Percentiles rank a stretch among this genome's conserved stretches.
These are phyloP conservation scores for Tinospora cordifolia DNA, from an alignment of 164 flowering plant species.

Conservation along the genomic window DNA sequence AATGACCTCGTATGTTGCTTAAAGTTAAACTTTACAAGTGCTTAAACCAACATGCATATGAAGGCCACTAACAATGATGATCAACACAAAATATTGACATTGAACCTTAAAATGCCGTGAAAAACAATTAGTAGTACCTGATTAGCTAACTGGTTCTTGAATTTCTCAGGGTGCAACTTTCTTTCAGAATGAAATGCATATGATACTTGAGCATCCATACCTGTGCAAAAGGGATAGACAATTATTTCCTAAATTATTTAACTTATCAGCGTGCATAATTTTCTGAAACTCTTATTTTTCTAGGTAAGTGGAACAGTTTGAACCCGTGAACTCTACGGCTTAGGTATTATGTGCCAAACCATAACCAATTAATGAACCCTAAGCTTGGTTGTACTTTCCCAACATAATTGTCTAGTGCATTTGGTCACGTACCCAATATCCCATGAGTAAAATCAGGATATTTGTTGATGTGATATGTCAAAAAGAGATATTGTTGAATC, in stretches of 20 bases:
- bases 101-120: neutral
- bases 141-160: conserved; percentile 78
- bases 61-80: neutral
- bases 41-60: neutral
- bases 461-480: neutral
- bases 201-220: conserved; percentile 98
- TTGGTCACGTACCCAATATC: neutral
- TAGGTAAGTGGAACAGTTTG: too few species aligned
- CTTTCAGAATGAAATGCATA: conserved; percentile 97
- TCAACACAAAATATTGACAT: neutral
- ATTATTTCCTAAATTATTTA: neutral
- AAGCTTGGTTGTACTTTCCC: too few species aligned
- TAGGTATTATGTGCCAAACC: too few species aligned
- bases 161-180: conserved; percentile 86
- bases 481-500: neutral
- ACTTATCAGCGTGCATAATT: neutral
- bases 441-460: neutral
- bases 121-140: conserved; percentile 49
- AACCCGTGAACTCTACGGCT: too few species aligned
- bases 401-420: neutral
- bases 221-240: conserved; percentile 28
- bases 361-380: too few species aligned
- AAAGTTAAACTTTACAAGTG: neutral
- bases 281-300: neutral
- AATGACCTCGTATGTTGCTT: neutral